Evolutionary conservation across 768 basidiomycete genomes (phyloP).

Genomic region (Boletus subparvulus): DNA sequence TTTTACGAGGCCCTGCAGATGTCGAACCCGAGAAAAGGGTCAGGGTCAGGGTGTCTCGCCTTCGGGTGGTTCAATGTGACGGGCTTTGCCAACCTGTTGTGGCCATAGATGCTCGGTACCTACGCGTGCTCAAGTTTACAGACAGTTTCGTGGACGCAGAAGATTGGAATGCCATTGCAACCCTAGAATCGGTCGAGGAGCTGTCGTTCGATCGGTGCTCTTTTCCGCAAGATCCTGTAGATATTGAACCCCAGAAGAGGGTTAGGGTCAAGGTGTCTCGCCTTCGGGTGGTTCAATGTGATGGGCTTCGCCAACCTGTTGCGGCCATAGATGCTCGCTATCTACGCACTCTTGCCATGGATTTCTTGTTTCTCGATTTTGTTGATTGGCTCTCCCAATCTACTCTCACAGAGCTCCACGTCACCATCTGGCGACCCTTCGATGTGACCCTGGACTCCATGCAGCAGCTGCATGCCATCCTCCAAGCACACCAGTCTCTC

Average conservation of each 20-base stretch:
- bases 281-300: not conserved
- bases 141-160: slow-evolving; percentile 4
- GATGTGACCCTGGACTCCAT: not conserved
- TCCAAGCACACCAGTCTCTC: not conserved
- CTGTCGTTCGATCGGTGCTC: slow-evolving; percentile 10
- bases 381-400: not conserved
- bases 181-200: slow-evolving; percentile 13
- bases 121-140: slow-evolving; percentile 13
- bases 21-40: not conserved
- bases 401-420: slow-evolving; percentile 4
- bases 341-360: not conserved
- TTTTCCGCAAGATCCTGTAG: not conserved
- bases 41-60: slow-evolving; percentile 6
- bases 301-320: not conserved
- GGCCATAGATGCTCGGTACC: not conserved
- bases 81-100: not conserved
- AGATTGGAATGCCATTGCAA: slow-evolving; percentile 17
- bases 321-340: not conserved
- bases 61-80: not conserved
- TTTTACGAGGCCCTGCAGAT: not conserved
- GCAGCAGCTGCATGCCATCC: not conserved
- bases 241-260: not conserved
- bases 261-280: slow-evolving; percentile 5
- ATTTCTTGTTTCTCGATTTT: not conserved
- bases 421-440: no score